A percentile compares a stretch with the other conserved stretches of the same genome.
phyloP scores from a whole-genome alignment of 371 early-diverging fungal species.

The Actinomucor elegans region DNA sequence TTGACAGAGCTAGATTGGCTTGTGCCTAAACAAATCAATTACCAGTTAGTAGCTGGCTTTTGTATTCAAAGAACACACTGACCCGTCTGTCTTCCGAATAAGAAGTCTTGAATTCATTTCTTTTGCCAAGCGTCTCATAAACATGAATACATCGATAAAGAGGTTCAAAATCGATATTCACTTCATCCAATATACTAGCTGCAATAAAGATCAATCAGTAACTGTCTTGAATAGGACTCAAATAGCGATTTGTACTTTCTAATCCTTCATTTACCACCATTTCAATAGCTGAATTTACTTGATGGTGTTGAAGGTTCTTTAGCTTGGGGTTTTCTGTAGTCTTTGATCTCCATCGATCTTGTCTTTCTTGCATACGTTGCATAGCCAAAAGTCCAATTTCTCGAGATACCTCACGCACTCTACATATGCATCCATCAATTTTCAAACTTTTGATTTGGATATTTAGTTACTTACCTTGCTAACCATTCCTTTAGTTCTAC shows the following conservation, averaged over 20 bases:
- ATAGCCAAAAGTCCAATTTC: slow-evolving; percentile 86
- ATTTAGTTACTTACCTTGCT: slow-evolving; percentile 60
- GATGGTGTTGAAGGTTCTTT: slow-evolving; percentile 57
- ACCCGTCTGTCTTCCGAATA: slow-evolving; percentile 90
- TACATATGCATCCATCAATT: slow-evolving; percentile 24
- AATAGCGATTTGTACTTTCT: slow-evolving; percentile 61
- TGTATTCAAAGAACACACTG: slow-evolving; percentile 15
- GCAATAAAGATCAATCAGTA: neutral
- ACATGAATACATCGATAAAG: slow-evolving; percentile 96
- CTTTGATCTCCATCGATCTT: slow-evolving; percentile 60
- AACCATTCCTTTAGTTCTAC: slow-evolving; percentile 93
- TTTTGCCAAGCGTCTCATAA: slow-evolving; percentile 85
- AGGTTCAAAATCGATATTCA: slow-evolving; percentile 89
- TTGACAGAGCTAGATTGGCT: slow-evolving; percentile 68
- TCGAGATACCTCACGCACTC: slow-evolving; percentile 82
- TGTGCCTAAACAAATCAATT: slow-evolving; percentile 53
- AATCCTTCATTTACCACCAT: slow-evolving; percentile 85
- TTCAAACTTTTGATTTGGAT: neutral
- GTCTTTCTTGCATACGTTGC: slow-evolving; percentile 72
- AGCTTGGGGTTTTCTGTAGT: slow-evolving; percentile 57
- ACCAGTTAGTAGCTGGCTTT: neutral
- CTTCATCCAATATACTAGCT: slow-evolving; percentile 70
- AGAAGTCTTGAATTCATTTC: slow-evolving; percentile 81
- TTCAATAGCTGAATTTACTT: slow-evolving; percentile 84
- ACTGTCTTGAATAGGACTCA: no score